Conservation (phyloP, 768 basidiomycete genomes). For the Leucocoprinus sp. region DNA sequence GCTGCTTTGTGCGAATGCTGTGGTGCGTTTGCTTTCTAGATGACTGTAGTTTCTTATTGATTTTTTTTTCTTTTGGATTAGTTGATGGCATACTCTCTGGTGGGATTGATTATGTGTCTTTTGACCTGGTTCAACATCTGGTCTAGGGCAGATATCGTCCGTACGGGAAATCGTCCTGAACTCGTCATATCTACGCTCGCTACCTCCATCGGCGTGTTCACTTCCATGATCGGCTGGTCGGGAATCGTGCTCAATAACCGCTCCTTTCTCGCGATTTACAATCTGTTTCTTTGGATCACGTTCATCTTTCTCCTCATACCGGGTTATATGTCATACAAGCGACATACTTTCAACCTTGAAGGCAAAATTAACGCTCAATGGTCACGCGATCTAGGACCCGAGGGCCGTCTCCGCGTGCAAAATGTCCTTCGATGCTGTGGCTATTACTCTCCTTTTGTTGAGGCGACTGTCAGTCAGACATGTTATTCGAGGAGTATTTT, state of each 20-base stretch:
- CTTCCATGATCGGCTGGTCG: conserved; percentile 67
- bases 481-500: conserved; percentile 68
- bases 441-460: conserved; percentile 72
- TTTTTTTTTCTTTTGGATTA: conserved; percentile 9
- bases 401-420: conserved; percentile 61
- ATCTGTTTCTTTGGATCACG: conserved; percentile 69
- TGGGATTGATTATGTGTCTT: conserved; percentile 55
- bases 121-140: conserved; percentile 76
- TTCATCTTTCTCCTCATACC: conserved; percentile 66
- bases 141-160: conserved; percentile 59
- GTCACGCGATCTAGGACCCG: conserved; percentile 51
- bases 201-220: conserved; percentile 48
- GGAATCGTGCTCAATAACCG: conserved; percentile 82
- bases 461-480: conserved; percentile 65
- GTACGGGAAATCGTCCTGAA: conserved; percentile 59
- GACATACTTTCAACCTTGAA: conserved; percentile 68
- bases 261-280: conserved; percentile 69
- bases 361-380: conserved; percentile 76
- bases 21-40: conserved; percentile 23
- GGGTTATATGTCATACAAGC: conserved; percentile 74
- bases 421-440: conserved; percentile 74
- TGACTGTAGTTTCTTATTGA: neutral
- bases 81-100: conserved; percentile 53
- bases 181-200: conserved; percentile 67
- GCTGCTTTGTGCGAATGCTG: conserved; percentile 52